These are phyloP conservation scores for Rhytidhysteron rufulum DNA, from an alignment of 2,329 filamentous ascomycete genomes.

Conservation along the genomic window DNA sequence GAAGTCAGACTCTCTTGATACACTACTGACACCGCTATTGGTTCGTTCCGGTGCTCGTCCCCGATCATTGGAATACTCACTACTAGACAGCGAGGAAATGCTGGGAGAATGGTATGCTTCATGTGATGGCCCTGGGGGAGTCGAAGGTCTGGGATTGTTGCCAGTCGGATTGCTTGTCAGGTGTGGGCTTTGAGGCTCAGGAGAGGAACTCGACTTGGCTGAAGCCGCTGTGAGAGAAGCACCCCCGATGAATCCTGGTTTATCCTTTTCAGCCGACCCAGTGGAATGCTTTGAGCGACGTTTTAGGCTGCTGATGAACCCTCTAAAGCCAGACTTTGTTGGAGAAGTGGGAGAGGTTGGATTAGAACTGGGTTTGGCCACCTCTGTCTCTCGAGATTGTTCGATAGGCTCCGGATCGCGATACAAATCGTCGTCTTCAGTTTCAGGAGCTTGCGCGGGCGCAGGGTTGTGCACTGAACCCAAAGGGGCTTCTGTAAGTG, in stretches of 20 bases:
- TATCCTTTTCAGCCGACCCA: slow-evolving; percentile 16
- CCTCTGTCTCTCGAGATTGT: background rate
- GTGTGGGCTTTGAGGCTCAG: background rate
- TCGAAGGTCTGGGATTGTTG: slow-evolving; percentile 7
- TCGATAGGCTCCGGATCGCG: slow-evolving; percentile 12
- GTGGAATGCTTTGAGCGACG: slow-evolving; percentile 32
- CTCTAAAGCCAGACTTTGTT: slow-evolving; percentile 22
- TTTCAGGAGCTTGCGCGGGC: slow-evolving; percentile 2
- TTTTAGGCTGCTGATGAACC: slow-evolving; percentile 36
- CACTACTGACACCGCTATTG: slow-evolving; percentile 29
- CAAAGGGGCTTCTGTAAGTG: slow-evolving; percentile 7
- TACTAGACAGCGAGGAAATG: slow-evolving; percentile 32
- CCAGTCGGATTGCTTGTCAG: background rate
- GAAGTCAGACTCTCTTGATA: slow-evolving; percentile 42
- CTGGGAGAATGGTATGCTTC: slow-evolving; percentile 20
- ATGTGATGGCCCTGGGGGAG: slow-evolving; percentile 6
- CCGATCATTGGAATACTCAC: slow-evolving; percentile 11
- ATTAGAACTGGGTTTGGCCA: slow-evolving; percentile 7
- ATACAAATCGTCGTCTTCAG: slow-evolving; percentile 17
- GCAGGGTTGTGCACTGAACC: slow-evolving; percentile 4
- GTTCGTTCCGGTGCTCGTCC: slow-evolving; percentile 20
- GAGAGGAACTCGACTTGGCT: slow-evolving; percentile 6
- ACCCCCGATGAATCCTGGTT: slow-evolving; percentile 44
- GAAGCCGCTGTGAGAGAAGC: slow-evolving; percentile 29
- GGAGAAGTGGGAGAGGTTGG: slow-evolving; percentile 17